A percentile compares a stretch with the other conserved stretches of the same genome.
phyloP scores from a whole-genome alignment of 208 protist genomes.

The Wallacemonas rigidus region DNA sequence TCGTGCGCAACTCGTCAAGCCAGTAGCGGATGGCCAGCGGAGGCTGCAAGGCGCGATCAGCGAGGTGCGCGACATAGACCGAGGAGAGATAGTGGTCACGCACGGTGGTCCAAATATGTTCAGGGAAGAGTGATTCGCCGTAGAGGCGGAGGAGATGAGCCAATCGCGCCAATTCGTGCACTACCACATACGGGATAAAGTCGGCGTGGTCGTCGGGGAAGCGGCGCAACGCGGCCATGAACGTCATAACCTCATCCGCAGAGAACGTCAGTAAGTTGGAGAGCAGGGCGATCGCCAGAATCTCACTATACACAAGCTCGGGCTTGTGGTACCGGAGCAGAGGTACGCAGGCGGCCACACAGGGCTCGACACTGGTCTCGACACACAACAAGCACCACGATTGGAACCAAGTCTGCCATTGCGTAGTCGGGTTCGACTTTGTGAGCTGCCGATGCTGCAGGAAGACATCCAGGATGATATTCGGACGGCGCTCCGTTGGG shows the following conservation, averaged over 20 bases:
- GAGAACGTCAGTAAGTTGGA: constrained; percentile 53
- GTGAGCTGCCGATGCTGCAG: not conserved
- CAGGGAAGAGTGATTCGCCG: constrained; percentile 52
- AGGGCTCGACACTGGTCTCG: constrained; percentile 50
- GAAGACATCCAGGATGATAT: not conserved
- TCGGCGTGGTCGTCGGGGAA: constrained; percentile 56
- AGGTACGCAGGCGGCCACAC: constrained; percentile 57
- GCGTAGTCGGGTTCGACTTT: constrained; percentile 6
- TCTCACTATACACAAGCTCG: constrained; percentile 65
- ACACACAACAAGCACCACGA: constrained; percentile 60
- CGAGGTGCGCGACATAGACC: constrained; percentile 39
- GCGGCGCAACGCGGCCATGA: constrained; percentile 57
- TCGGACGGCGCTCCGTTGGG: not conserved
- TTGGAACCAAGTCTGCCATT: constrained; percentile 79
- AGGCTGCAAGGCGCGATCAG: constrained; percentile 57
- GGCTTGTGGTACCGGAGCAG: constrained; percentile 65
- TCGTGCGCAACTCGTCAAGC: constrained; percentile 30
- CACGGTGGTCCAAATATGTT: constrained; percentile 35
- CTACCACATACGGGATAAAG: constrained; percentile 63
- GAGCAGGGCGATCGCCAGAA: constrained; percentile 73
- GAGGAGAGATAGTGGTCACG: constrained; percentile 52
- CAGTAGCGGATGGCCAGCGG: constrained; percentile 56
- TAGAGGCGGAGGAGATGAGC: constrained; percentile 65
- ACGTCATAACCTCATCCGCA: constrained; percentile 40
- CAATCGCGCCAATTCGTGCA: constrained; percentile 59